These are phyloP conservation scores for Aspergillus oerlinghausenensis DNA, from an alignment of 2,329 filamentous ascomycete species.

Conservation along the genomic window DNA sequence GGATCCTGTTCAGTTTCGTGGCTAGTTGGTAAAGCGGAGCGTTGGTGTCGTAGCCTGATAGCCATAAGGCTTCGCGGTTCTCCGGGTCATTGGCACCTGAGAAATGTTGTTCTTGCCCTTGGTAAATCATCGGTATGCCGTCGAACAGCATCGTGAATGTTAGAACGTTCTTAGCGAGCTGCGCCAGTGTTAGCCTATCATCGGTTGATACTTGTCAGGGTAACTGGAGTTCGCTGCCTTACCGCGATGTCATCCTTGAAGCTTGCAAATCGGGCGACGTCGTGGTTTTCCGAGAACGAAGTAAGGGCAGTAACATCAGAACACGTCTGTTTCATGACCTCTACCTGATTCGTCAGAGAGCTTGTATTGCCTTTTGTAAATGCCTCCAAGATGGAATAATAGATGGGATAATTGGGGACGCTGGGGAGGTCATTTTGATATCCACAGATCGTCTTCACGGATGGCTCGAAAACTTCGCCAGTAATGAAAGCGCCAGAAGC, in stretches of 20 bases:
- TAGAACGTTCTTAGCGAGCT: slow-evolving; percentile 57
- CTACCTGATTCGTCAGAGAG: slow-evolving; percentile 22
- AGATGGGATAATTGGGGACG: slow-evolving; percentile 46
- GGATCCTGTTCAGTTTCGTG: slow-evolving; percentile 39
- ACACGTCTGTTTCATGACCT: slow-evolving; percentile 23
- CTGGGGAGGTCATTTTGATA: slow-evolving; percentile 42
- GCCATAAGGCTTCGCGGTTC: slow-evolving; percentile 55
- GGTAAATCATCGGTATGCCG: slow-evolving; percentile 62
- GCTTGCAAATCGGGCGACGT: slow-evolving; percentile 51
- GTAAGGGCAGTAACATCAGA: slow-evolving; percentile 44
- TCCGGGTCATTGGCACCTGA: slow-evolving; percentile 45
- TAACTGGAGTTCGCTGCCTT: slow-evolving; percentile 1
- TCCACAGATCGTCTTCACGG: slow-evolving; percentile 35
- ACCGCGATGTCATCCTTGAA: slow-evolving; percentile 48
- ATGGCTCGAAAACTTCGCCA: slow-evolving; percentile 43
- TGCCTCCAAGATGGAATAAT: slow-evolving; percentile 31
- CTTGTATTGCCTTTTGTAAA: slow-evolving; percentile 30
- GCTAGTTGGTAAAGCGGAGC: slow-evolving; percentile 37
- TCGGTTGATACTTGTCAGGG: neutral
- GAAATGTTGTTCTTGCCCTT: slow-evolving; percentile 62
- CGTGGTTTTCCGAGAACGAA: slow-evolving; percentile 58
- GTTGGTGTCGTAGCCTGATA: slow-evolving; percentile 43
- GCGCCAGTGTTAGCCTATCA: neutral
- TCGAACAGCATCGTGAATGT: slow-evolving; percentile 57
- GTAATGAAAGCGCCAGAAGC: slow-evolving; percentile 41